phyloP scores from a whole-genome alignment of 2,329 filamentous ascomycete species.

The Fusarium annulatum region DNA sequence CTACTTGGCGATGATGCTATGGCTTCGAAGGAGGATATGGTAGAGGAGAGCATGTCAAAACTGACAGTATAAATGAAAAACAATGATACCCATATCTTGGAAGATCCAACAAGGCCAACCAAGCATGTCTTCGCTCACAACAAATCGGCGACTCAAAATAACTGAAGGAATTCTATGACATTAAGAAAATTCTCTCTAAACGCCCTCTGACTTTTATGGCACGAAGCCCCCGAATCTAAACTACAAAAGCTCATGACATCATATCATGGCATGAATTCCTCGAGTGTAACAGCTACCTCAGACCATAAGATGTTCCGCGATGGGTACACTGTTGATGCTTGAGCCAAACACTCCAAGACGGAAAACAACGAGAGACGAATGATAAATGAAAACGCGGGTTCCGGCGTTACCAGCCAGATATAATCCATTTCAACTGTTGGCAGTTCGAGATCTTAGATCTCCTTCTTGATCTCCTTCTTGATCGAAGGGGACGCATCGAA shows the following conservation, averaged over 20 bases:
- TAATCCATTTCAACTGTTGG: background rate
- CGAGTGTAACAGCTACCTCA: slow-evolving; percentile 50
- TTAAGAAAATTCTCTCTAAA: slow-evolving; percentile 42
- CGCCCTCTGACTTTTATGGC: slow-evolving; percentile 39
- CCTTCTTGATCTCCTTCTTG: slow-evolving; percentile 53
- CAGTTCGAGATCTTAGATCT: slow-evolving; percentile 22
- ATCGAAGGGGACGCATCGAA: slow-evolving; percentile 59
- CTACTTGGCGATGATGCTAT: slow-evolving; percentile 37
- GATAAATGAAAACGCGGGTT: slow-evolving; percentile 12
- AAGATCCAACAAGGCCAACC: background rate
- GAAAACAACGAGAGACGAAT: slow-evolving; percentile 18
- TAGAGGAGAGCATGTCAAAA: slow-evolving; percentile 47
- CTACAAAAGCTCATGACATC: slow-evolving; percentile 54
- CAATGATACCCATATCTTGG: slow-evolving; percentile 33
- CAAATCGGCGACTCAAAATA: background rate
- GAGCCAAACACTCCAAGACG: slow-evolving; percentile 37
- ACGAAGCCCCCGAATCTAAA: slow-evolving; percentile 50
- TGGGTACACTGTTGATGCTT: slow-evolving; percentile 43
- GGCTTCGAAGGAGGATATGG: slow-evolving; percentile 22
- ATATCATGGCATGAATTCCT: slow-evolving; percentile 46
- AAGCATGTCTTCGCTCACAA: background rate
- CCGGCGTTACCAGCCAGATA: background rate
- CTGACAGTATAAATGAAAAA: slow-evolving; percentile 42
- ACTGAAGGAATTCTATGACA: slow-evolving; percentile 33
- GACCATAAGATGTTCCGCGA: slow-evolving; percentile 52